Conservation (phyloP, 2,329 filamentous ascomycete genomes). For the Tricladium varicosporioides region DNA sequence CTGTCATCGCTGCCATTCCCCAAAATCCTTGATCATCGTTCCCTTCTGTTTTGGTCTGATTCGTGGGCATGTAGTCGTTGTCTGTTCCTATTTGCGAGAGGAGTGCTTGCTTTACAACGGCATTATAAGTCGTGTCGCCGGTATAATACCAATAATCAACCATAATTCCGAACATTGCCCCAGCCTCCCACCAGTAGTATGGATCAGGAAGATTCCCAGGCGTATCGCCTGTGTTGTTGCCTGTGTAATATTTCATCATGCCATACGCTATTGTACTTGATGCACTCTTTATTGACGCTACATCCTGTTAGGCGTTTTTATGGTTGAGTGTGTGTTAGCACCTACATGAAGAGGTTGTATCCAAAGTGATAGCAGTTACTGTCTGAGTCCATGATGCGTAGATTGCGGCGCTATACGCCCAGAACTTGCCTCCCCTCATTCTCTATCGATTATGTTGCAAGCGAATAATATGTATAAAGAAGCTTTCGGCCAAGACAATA, state of each 20-base stretch:
- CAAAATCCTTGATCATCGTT: conserved; percentile 76
- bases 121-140: conserved; percentile 67
- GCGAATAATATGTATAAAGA: neutral
- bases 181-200: conserved; percentile 59
- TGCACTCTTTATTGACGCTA: conserved; percentile 33
- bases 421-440: conserved; percentile 16
- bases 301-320: neutral
- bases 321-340: neutral
- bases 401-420: conserved; percentile 13
- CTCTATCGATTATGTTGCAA: neutral
- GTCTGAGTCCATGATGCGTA: conserved; percentile 16
- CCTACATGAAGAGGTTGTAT: conserved; percentile 17
- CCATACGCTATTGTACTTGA: conserved; percentile 39
- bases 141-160: conserved; percentile 86
- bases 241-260: conserved; percentile 49
- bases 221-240: conserved; percentile 47
- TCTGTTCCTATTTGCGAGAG: conserved; percentile 70
- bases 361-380: conserved; percentile 15
- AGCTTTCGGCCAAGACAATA: neutral
- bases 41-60: conserved; percentile 58
- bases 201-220: conserved; percentile 49
- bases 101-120: conserved; percentile 59
- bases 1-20: conserved; percentile 67
- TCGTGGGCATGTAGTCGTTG: conserved; percentile 73
- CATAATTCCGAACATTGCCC: conserved; percentile 69